Evolutionary conservation across 331 rosid genomes (phyloP).

Genomic region (Dryas integrifolia): DNA sequence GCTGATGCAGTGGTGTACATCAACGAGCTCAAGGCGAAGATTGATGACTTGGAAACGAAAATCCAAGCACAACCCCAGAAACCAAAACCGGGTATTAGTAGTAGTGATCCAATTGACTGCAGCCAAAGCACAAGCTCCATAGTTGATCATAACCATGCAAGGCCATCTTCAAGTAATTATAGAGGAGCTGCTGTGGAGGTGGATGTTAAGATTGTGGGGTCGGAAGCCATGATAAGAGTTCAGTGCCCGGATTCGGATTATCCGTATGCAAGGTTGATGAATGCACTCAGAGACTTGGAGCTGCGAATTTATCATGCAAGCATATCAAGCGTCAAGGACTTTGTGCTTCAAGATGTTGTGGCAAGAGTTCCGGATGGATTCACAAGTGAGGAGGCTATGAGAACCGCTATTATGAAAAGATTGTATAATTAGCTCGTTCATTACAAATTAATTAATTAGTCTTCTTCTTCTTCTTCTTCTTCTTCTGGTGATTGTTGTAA

Average conservation of each 20-base stretch:
- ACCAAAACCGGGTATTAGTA: background rate
- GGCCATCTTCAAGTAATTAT: background rate
- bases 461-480: too few relatives aligned
- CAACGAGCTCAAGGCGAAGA: constrained; percentile 43
- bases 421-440: background rate
- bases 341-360: constrained; percentile 55
- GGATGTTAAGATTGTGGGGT: constrained; percentile 46
- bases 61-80: constrained; percentile 10
- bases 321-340: constrained; percentile 48
- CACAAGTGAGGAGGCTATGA: constrained; percentile 40
- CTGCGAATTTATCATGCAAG: constrained; percentile 52
- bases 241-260: constrained; percentile 43
- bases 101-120: background rate
- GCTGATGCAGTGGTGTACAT: constrained; percentile 55
- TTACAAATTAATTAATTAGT: too few relatives aligned
- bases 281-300: constrained; percentile 43
- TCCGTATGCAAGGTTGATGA: constrained; percentile 54
- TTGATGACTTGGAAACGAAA: constrained; percentile 27
- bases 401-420: constrained; percentile 35
- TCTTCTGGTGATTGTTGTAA: too few relatives aligned
- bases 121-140: background rate
- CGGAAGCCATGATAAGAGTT: constrained; percentile 54
- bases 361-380: constrained; percentile 38
- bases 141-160: background rate
- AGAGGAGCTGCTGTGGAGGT: constrained; percentile 19